Evolutionary conservation across 2,329 filamentous ascomycete genomes (phyloP), one percentile per base, ranked within the genome.

Genomic region (Penicillium corylophilum): DNA sequence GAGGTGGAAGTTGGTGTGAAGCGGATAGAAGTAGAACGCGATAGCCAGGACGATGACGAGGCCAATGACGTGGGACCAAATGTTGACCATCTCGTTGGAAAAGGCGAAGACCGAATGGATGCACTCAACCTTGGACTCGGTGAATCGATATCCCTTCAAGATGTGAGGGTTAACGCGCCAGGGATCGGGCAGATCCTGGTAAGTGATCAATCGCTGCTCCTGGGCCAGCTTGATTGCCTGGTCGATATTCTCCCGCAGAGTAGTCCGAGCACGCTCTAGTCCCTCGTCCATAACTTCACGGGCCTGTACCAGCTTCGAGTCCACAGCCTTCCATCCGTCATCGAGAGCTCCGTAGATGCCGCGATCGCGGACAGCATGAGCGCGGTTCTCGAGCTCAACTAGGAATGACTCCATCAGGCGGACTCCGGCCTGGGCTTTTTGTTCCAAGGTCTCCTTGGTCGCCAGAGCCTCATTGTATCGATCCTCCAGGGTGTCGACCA

Each of bases 81-180:
- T 99, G 74, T 99, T 99, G 77, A 97, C 87, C 36, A 88, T 83
- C 74, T 99, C 94, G 73, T 99, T 99, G 58, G 90, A 95, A 52
- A 94, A 77, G 56, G 84, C 82, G 66, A 96, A 92, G 56, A 90
- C 84, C 20, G 91, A 96, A 46, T 83, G 82, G 46, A 97, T 78
- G 69, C 93, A 97, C 62, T 93, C 93, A 50, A 93, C 77, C 71
- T 95, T 95, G 53, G 89, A 91, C 65, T 95, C 90, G 55, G 85
- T 88, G 77, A 99, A 99, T 46, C 94, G 92, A 71, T 99, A 99
- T 16, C 94, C 94, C 48, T 83, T 84, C 46, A 86, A 79, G 68
- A 99, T 97, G 73, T 99, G 90, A 2, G 92, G 91, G 73, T 99
- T 99, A 66, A 95, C 87, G 54, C 89, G 83, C 94, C 94, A 99